Conservation (phyloP, 805 yeast species). For the Ogataea thermomethanolica region DNA sequence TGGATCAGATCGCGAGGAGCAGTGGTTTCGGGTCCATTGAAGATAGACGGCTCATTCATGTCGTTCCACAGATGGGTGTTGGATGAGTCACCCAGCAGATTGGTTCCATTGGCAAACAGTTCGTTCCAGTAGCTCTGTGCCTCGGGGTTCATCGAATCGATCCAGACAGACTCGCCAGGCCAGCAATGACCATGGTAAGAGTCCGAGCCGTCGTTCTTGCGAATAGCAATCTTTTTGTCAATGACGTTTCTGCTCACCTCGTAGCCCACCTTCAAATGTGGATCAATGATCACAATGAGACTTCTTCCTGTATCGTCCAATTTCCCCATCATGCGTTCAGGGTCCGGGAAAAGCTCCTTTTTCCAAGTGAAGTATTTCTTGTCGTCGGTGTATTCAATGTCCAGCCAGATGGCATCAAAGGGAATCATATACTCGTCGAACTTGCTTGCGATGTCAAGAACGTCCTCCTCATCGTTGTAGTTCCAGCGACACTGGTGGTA, state of each 20-base stretch:
- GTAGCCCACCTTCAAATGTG: slow-evolving; percentile 79
- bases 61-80: slow-evolving; percentile 93
- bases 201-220: slow-evolving; percentile 41
- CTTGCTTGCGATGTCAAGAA: slow-evolving; percentile 60
- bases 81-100: slow-evolving; percentile 45
- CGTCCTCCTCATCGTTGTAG: slow-evolving; percentile 84
- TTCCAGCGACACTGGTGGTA: slow-evolving; percentile 99
- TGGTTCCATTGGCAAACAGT: slow-evolving; percentile 45
- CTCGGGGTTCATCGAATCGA: slow-evolving; percentile 72
- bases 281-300: slow-evolving; percentile 83
- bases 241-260: slow-evolving; percentile 53
- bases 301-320: slow-evolving; percentile 74
- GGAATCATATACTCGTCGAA: slow-evolving; percentile 79
- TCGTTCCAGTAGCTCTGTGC: slow-evolving; percentile 58
- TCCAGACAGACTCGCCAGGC: slow-evolving; percentile 97
- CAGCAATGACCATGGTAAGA: slow-evolving; percentile 84
- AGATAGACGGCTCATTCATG: slow-evolving; percentile 96
- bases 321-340: slow-evolving; percentile 59
- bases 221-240: slow-evolving; percentile 41
- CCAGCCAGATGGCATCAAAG: slow-evolving; percentile 91
- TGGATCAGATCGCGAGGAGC: slow-evolving; percentile 82
- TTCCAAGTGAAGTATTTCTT: slow-evolving; percentile 95
- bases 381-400: slow-evolving; percentile 83
- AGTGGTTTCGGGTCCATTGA: slow-evolving; percentile 91
- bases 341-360: slow-evolving; percentile 66